phyloP scores from a whole-genome alignment of 192 early-diverging fungal genomes.

The Gonapodya prolifera region DNA sequence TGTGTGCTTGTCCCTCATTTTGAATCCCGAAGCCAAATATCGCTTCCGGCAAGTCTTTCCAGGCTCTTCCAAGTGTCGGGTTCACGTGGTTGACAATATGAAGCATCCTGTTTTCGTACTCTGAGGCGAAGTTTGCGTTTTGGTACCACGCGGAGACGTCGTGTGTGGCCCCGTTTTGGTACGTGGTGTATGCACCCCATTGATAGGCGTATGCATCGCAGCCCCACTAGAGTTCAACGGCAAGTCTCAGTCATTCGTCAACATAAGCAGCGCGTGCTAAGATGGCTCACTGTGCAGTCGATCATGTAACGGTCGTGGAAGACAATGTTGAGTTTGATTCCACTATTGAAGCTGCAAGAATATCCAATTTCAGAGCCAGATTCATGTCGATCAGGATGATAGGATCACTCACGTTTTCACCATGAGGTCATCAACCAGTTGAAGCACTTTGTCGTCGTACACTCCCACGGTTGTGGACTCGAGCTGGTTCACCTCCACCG shows the following conservation, averaged over 20 bases:
- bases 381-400: no score
- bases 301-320: constrained; percentile 15
- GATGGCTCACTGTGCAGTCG: constrained; percentile 11
- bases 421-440: constrained; percentile 11
- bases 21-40: constrained; percentile 14
- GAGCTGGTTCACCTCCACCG: constrained; percentile 4
- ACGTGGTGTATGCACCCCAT: constrained; percentile 3
- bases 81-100: constrained; percentile 14
- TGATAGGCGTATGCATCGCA: constrained; percentile 14
- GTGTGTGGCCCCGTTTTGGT: constrained; percentile 1
- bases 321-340: constrained; percentile 9
- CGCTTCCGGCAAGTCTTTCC: constrained; percentile 11
- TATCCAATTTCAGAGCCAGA: no score
- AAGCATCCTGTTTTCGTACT: constrained; percentile 8
- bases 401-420: no score
- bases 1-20: constrained; percentile 15
- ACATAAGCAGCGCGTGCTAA: neutral
- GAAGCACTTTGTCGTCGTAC: constrained; percentile 10
- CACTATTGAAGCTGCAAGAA: neutral
- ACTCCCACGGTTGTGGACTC: constrained; percentile 7
- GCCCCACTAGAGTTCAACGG: no score
- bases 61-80: constrained; percentile 8
- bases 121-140: neutral
- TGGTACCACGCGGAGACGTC: no score
- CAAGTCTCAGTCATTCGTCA: neutral